Conservation (phyloP, 164 flowering plant species). For the Vitis riparia region DNA sequence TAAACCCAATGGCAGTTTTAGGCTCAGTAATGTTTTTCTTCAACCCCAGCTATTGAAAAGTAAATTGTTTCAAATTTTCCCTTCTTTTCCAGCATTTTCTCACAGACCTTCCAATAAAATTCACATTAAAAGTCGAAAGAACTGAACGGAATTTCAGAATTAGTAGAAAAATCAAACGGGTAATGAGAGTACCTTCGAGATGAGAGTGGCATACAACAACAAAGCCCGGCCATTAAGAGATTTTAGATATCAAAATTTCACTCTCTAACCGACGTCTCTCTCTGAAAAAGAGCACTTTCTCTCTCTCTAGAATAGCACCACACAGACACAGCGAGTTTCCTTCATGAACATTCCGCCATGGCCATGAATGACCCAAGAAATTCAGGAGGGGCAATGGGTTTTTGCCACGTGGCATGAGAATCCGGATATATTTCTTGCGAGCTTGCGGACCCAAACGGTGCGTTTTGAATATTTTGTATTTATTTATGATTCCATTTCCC, state of each 20-base stretch:
- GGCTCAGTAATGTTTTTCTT: no score
- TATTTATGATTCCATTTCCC: no score
- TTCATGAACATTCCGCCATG: neutral
- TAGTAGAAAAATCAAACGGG: neutral
- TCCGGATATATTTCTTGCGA: constrained; percentile 10
- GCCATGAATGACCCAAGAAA: constrained; percentile 27
- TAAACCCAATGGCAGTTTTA: no score
- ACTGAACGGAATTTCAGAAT: neutral
- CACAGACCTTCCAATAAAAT: no score
- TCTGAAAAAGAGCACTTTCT: constrained; percentile 2
- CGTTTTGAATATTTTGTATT: no score
- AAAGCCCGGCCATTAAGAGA: constrained; percentile 33
- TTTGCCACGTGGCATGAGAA: constrained; percentile 45
- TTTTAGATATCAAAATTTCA: no score
- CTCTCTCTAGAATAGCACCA: constrained; percentile 4
- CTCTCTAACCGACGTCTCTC: neutral
- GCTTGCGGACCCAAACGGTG: no score
- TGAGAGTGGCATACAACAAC: constrained; percentile 30
- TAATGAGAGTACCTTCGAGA: constrained; percentile 27
- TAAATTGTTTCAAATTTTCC: no score
- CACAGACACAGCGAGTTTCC: no score
- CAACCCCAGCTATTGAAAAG: no score
- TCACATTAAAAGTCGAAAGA: neutral
- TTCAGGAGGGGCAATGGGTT: constrained; percentile 38
- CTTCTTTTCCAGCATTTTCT: no score